Evolutionary conservation across 2,329 filamentous ascomycete genomes (phyloP).

Genomic region (Colletotrichum sp.): DNA sequence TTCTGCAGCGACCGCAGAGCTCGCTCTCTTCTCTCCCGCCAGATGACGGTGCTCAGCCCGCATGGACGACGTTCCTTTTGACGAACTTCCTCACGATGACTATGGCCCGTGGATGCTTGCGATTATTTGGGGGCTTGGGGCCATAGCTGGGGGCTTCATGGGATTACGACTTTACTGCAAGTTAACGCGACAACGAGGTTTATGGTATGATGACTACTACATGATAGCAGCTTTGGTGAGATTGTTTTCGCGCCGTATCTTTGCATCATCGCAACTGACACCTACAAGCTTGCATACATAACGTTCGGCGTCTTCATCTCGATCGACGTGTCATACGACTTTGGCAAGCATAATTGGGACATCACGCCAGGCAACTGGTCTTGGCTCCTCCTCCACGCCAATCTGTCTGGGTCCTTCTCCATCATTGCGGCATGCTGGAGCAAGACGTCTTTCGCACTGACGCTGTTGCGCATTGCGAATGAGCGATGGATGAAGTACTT

Average conservation of each 20-base stretch:
- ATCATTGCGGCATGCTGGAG: conserved; percentile 28
- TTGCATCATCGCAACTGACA: background rate
- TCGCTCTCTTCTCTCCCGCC: background rate
- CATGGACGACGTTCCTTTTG: conserved; percentile 1
- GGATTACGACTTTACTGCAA: conserved; percentile 25
- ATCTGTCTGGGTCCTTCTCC: conserved; percentile 22
- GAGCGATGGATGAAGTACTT: conserved; percentile 25
- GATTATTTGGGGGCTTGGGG: conserved; percentile 9
- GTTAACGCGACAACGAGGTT: conserved; percentile 9
- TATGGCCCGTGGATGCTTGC: conserved; percentile 9
- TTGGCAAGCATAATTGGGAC: conserved; percentile 21
- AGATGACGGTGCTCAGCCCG: background rate
- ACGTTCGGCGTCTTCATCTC: conserved; percentile 9
- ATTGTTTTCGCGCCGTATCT: background rate
- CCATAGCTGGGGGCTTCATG: conserved; percentile 18
- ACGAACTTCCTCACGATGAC: conserved; percentile 19
- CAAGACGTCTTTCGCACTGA: conserved; percentile 34
- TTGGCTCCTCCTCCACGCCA: conserved; percentile 20
- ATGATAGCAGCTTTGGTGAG: conserved; percentile 25
- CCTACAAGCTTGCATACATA: conserved; percentile 3
- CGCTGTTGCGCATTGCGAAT: conserved; percentile 29
- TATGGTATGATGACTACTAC: conserved; percentile 25
- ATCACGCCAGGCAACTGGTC: conserved; percentile 11
- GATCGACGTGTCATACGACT: conserved; percentile 13
- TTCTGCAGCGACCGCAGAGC: background rate